These are phyloP conservation scores for Pholiota microspora DNA, from an alignment of 768 basidiomycete species.

Conservation along the genomic window DNA sequence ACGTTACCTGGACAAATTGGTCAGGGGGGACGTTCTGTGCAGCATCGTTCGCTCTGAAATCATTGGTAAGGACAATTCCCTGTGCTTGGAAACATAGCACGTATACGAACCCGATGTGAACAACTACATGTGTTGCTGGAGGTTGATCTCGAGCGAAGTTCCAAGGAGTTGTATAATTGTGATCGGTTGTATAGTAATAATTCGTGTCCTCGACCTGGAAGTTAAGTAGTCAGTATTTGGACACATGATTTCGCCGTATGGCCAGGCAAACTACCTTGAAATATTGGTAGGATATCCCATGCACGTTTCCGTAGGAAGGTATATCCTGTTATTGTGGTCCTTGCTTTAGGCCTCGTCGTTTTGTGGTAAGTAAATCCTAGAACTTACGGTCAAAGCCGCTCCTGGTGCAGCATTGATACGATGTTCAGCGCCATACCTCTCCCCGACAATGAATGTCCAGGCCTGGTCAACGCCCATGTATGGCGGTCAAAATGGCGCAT, in stretches of 20 bases:
- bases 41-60: constrained; percentile 50
- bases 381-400: constrained; percentile 41
- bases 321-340: too few relatives aligned
- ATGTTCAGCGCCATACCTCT: constrained; percentile 52
- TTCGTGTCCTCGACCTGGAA: constrained; percentile 53
- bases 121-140: constrained; percentile 46
- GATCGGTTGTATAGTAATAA: constrained; percentile 49
- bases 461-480: constrained; percentile 58
- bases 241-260: constrained; percentile 2
- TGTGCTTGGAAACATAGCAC: neutral
- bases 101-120: constrained; percentile 47
- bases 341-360: too few relatives aligned
- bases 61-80: neutral
- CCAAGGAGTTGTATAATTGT: constrained; percentile 62
- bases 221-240: neutral
- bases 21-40: constrained; percentile 44
- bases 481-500: too few relatives aligned
- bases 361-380: neutral
- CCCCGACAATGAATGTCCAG: constrained; percentile 51
- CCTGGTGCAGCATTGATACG: constrained; percentile 52
- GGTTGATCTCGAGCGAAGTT: constrained; percentile 47
- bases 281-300: constrained; percentile 50
- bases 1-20: constrained; percentile 37
- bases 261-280: constrained; percentile 44
- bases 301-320: constrained; percentile 47